Evolutionary conservation across 805 yeast species (phyloP).

Genomic region (Lipomyces oligophaga): DNA sequence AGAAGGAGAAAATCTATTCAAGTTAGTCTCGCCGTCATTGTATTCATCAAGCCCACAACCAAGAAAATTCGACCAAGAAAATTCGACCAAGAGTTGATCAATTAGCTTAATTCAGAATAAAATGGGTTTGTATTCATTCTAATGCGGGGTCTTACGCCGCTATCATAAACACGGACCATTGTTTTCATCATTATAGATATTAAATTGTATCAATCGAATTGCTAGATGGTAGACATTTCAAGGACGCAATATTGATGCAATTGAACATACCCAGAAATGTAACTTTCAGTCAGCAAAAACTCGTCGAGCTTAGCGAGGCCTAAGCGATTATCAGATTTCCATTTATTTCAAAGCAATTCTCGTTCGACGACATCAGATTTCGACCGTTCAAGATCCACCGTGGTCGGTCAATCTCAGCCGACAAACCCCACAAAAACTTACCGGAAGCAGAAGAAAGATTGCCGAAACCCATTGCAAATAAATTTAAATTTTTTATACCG

Average conservation of each 20-base stretch:
- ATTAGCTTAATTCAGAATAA: slow-evolving; percentile 40
- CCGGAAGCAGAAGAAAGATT: slow-evolving; percentile 45
- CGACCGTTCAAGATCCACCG: too few species aligned
- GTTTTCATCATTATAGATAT: slow-evolving; percentile 45
- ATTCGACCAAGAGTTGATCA: not conserved
- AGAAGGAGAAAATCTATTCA: slow-evolving; percentile 71
- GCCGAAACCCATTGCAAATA: slow-evolving; percentile 42
- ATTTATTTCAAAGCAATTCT: too few species aligned
- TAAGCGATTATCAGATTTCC: too few species aligned
- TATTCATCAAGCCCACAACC: not conserved
- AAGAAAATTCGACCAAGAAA: too few species aligned
- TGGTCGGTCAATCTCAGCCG: too few species aligned
- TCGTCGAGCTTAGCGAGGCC: slow-evolving; percentile 22
- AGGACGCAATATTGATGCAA: not conserved
- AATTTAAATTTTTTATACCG: not conserved
- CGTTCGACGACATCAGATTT: too few species aligned
- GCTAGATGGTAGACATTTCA: not conserved
- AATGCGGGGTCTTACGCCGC: slow-evolving; percentile 87
- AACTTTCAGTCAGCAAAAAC: slow-evolving; percentile 21
- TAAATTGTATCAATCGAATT: not conserved
- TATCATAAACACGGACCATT: slow-evolving; percentile 98
- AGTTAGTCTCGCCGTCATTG: slow-evolving; percentile 18
- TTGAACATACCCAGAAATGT: slow-evolving; percentile 73
- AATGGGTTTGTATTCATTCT: slow-evolving; percentile 69
- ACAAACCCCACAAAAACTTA: slow-evolving; percentile 26